These are phyloP conservation scores for Styphnolobium japonicum DNA, from an alignment of 306 rosid genomes.

Conservation along the genomic window DNA sequence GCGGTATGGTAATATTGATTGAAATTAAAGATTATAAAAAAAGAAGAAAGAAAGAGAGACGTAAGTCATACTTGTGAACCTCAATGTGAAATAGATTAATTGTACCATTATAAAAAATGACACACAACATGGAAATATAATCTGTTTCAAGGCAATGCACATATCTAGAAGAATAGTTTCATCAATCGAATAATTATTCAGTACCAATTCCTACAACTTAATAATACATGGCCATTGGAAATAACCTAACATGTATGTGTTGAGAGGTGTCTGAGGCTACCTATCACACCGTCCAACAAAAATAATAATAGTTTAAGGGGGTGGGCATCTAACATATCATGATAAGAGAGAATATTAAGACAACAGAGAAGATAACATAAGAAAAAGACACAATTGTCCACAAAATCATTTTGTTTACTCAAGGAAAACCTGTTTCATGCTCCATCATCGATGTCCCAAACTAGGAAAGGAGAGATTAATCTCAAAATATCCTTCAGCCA, in stretches of 20 bases:
- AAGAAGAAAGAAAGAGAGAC: too few species aligned
- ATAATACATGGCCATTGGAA: constrained; percentile 23
- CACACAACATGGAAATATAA: too few species aligned
- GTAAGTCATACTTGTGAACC: too few species aligned
- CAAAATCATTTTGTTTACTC: constrained; percentile 31
- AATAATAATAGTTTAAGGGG: constrained; percentile 21
- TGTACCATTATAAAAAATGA: too few species aligned
- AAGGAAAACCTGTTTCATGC: constrained; percentile 37
- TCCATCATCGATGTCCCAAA: constrained; percentile 41
- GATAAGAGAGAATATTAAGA: neutral
- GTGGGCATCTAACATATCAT: too few species aligned
- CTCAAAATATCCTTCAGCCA: constrained; percentile 33
- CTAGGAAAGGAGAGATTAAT: constrained; percentile 31
- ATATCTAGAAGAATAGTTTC: neutral
- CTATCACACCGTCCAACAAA: constrained; percentile 23
- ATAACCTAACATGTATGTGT: constrained; percentile 6
- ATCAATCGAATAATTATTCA: neutral
- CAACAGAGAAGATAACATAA: neutral
- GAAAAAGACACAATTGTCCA: constrained; percentile 14
- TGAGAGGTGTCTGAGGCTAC: constrained; percentile 7
- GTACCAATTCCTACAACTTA: neutral
- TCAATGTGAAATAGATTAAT: too few species aligned
- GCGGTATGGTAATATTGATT: too few species aligned
- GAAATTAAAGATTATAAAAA: too few species aligned
- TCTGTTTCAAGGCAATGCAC: too few species aligned